phyloP scores from a whole-genome alignment of 371 early-diverging fungal genomes.

The Zopfochytrium polystomum region DNA sequence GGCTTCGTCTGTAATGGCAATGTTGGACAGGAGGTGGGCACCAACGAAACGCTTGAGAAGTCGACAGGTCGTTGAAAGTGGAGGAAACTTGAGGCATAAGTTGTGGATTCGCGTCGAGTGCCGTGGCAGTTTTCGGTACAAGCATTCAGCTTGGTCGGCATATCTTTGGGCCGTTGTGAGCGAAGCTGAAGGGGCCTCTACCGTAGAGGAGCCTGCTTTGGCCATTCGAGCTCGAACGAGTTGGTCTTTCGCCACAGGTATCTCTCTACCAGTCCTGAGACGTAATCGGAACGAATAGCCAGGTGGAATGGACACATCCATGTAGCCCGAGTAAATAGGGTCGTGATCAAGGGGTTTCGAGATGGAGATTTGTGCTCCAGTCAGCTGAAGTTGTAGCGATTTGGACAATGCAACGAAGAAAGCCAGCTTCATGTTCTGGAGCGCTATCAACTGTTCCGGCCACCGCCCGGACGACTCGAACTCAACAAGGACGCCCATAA shows the following conservation, averaged over 20 bases:
- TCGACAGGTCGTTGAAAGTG: conserved; percentile 52
- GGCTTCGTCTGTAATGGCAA: conserved; percentile 30
- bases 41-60: conserved; percentile 85
- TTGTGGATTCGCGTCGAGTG: conserved; percentile 37
- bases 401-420: conserved; percentile 69
- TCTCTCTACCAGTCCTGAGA: conserved; percentile 70
- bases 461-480: conserved; percentile 81
- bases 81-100: conserved; percentile 31
- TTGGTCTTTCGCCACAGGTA: conserved; percentile 49
- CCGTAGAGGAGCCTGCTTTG: too few species aligned
- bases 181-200: too few species aligned
- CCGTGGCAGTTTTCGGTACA: conserved; percentile 19
- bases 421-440: conserved; percentile 88
- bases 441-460: conserved; percentile 83
- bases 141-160: conserved; percentile 5
- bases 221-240: too few species aligned
- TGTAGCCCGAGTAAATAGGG: conserved; percentile 54
- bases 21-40: conserved; percentile 60
- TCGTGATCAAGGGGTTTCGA: conserved; percentile 30
- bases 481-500: conserved; percentile 73
- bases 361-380: conserved; percentile 26
- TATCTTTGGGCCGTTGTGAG: conserved; percentile 6
- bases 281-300: conserved; percentile 77
- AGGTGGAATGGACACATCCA: conserved; percentile 63
- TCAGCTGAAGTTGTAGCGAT: conserved; percentile 15